A percentile compares a stretch with the other conserved stretches of the same genome.
Conservation (phyloP, 305 asterid species). For the Fraxinus sp. region DNA sequence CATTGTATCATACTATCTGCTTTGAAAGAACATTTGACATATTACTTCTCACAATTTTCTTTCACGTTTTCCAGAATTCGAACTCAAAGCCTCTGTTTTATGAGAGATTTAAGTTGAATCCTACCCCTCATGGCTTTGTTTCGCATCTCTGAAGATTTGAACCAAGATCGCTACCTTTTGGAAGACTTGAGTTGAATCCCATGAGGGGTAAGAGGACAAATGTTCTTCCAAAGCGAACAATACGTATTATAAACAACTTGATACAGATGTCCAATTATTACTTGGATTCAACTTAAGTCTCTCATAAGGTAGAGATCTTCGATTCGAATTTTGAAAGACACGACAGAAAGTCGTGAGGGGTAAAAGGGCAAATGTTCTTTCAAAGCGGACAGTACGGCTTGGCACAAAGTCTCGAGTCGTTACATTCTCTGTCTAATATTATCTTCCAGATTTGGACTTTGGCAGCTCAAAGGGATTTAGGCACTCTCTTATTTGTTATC, state of each 20-base stretch:
- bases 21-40: neutral
- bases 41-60: neutral
- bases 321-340: neutral
- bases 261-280: neutral
- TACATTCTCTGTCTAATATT: neutral
- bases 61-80: neutral
- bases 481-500: neutral
- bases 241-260: neutral
- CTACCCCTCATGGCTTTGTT: neutral
- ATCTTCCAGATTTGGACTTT: neutral
- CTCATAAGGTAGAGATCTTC: neutral
- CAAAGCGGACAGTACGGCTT: neutral
- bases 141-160: neutral
- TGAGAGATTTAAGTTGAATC: neutral
- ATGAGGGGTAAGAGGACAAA: neutral
- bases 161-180: neutral
- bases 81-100: neutral
- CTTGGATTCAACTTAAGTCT: neutral
- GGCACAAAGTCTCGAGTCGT: neutral
- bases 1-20: neutral
- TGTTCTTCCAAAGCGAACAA: neutral
- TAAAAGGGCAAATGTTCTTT: neutral
- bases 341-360: neutral
- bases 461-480: neutral
- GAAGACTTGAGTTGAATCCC: neutral